Percentiles rank a stretch among this genome's conserved stretches.
Evolutionary conservation across 495 filamentous ascomycete species (phyloP).

Genomic region (Xylaria palmicola): DNA sequence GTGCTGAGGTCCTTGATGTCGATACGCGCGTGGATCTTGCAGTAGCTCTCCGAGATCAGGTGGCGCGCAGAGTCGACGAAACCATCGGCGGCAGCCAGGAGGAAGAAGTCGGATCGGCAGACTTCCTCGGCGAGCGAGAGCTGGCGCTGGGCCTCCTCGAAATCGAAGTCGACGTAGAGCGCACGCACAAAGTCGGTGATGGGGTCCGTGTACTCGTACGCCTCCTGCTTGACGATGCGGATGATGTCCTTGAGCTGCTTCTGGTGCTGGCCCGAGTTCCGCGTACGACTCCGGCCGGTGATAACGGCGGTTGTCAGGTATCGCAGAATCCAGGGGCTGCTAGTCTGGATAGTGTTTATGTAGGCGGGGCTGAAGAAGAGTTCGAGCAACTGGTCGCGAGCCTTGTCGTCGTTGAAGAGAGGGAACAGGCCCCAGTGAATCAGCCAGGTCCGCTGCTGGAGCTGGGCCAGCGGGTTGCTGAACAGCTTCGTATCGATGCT

Average conservation of each 20-base stretch:
- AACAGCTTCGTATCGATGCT: constrained; percentile 87
- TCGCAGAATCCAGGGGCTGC: constrained; percentile 93
- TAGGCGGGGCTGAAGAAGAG: constrained; percentile 93
- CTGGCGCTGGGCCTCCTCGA: constrained; percentile 94
- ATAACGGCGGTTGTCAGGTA: constrained; percentile 95
- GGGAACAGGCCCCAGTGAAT: constrained; percentile 99
- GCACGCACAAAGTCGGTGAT: constrained; percentile 95
- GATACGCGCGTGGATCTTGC: constrained; percentile 98
- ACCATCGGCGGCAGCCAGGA: constrained; percentile 75
- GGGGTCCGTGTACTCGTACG: constrained; percentile 95
- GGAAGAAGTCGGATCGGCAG: constrained; percentile 92
- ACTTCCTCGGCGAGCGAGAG: constrained; percentile 89
- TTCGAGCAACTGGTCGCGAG: constrained; percentile 86
- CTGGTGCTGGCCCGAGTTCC: constrained; percentile 85
- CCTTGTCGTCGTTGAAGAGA: constrained; percentile 95
- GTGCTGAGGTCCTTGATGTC: constrained; percentile 95
- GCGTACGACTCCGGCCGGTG: constrained; percentile 81
- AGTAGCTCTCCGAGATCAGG: constrained; percentile 96
- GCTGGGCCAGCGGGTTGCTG: constrained; percentile 91
- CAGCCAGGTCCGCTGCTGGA: constrained; percentile 92
- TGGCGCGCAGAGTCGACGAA: constrained; percentile 95
- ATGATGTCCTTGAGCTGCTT: constrained; percentile 97
- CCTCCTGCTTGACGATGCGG: constrained; percentile 91
- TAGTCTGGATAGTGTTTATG: constrained; percentile 99
- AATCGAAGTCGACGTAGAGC: constrained; percentile 96